Evolutionary conservation across 1,139 yeast species (phyloP).

Genomic region (Debaryomyces nepalensis): DNA sequence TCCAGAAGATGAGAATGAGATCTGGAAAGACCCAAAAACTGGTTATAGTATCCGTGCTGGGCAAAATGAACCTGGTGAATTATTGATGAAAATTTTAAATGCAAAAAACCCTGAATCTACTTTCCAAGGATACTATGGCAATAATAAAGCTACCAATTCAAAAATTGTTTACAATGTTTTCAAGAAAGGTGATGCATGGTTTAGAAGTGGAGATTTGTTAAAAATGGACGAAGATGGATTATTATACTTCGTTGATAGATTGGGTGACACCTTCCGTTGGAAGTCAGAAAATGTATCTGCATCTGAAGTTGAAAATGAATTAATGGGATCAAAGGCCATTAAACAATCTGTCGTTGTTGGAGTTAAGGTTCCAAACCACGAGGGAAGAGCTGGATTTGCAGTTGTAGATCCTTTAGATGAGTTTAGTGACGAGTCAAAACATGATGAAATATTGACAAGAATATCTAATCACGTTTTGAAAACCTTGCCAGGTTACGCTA

Average conservation of each 20-base stretch:
- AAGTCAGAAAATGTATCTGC: constrained; percentile 95
- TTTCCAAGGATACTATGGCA: constrained; percentile 90
- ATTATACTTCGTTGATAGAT: constrained; percentile 84
- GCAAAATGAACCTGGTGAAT: constrained; percentile 79
- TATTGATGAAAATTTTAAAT: constrained; percentile 73
- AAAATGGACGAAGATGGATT: constrained; percentile 69
- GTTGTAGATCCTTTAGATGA: constrained; percentile 61
- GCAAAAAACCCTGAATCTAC: constrained; percentile 68
- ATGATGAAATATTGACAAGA: constrained; percentile 36
- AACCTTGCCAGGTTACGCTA: constrained; percentile 82
- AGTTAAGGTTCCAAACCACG: constrained; percentile 82
- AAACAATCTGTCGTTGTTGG: constrained; percentile 88
- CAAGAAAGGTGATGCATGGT: constrained; percentile 89
- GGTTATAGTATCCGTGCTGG: constrained; percentile 56
- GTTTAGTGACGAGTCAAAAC: constrained; percentile 25
- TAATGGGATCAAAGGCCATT: constrained; percentile 58
- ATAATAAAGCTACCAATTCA: constrained; percentile 75
- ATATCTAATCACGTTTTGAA: constrained; percentile 40
- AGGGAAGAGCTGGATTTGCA: constrained; percentile 94
- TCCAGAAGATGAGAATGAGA: constrained; percentile 74
- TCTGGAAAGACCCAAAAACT: constrained; percentile 70
- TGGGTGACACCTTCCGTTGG: constrained; percentile 98
- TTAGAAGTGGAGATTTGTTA: constrained; percentile 85
- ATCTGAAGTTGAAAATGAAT: constrained; percentile 84
- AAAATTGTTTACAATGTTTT: constrained; percentile 77